phyloP scores from a whole-genome alignment of 257 asterid genomes.

The Solanum piurae region DNA sequence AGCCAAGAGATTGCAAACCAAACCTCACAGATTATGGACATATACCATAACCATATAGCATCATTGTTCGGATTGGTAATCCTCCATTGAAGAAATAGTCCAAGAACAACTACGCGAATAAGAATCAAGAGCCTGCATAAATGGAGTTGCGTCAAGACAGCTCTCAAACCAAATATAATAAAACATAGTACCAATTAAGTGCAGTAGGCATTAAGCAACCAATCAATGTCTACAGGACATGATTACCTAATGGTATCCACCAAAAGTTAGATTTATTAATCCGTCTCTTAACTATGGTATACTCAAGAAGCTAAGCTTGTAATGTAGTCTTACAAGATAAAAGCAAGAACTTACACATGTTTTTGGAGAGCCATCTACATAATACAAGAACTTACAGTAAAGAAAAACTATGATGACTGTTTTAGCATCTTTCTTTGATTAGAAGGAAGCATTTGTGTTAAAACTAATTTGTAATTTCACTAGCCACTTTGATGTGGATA shows the following conservation, averaged over 20 bases:
- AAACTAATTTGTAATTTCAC: background rate
- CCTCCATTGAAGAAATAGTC: conserved; percentile 65
- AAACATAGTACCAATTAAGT: background rate
- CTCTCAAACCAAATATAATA: background rate
- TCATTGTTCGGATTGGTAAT: conserved; percentile 56
- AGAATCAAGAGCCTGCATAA: conserved; percentile 58
- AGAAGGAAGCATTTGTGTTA: background rate
- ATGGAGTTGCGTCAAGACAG: background rate
- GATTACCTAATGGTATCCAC: background rate
- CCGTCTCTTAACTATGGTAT: background rate
- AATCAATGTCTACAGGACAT: background rate
- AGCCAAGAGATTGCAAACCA: conserved; percentile 97
- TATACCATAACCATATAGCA: conserved; percentile 85
- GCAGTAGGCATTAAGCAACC: background rate
- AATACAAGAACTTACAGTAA: background rate
- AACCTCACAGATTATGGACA: conserved; percentile 71
- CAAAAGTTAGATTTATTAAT: background rate
- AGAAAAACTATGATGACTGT: background rate
- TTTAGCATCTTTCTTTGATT: background rate
- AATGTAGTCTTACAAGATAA: background rate
- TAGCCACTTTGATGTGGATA: background rate
- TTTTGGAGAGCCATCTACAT: background rate
- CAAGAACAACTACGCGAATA: conserved; percentile 64
- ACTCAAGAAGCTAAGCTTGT: background rate
- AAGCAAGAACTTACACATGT: background rate